A percentile compares a stretch with the other conserved stretches of the same genome.
Conservation (phyloP, 768 basidiomycete species). For the Aureoboletus auriporus region DNA sequence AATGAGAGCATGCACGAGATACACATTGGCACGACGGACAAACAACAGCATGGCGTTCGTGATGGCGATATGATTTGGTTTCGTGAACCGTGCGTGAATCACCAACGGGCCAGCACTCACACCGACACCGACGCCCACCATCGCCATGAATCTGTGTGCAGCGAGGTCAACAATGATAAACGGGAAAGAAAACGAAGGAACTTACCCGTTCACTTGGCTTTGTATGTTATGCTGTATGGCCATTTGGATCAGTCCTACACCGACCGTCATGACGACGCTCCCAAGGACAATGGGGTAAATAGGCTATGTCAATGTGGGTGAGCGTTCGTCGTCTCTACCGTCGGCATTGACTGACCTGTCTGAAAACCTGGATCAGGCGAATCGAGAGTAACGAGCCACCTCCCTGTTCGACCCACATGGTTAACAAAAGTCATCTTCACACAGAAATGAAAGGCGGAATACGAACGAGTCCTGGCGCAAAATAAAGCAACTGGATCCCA, state of each 20-base stretch:
- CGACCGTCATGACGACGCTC: conserved; percentile 33
- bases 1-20: background rate
- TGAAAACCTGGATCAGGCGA: conserved; percentile 27
- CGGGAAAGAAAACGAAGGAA: background rate
- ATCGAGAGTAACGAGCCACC: conserved; percentile 34
- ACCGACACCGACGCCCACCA: conserved; percentile 44
- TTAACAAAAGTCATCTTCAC: background rate
- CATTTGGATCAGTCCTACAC: conserved; percentile 40
- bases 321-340: background rate
- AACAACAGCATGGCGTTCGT: conserved; percentile 43
- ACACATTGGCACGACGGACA: conserved; percentile 26
- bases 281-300: conserved; percentile 40
- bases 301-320: conserved; percentile 28
- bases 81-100: conserved; percentile 45
- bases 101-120: conserved; percentile 35
- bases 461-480: conserved; percentile 46
- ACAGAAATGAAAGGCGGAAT: background rate
- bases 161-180: background rate
- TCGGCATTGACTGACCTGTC: conserved; percentile 31
- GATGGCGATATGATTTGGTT: conserved; percentile 39
- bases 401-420: conserved; percentile 28
- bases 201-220: conserved; percentile 34
- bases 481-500: conserved; percentile 49
- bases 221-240: conserved; percentile 38
- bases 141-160: conserved; percentile 37